Evolutionary conservation across 108 stramenopile genomes (phyloP).

Genomic region (Schizochytrium sp.): DNA sequence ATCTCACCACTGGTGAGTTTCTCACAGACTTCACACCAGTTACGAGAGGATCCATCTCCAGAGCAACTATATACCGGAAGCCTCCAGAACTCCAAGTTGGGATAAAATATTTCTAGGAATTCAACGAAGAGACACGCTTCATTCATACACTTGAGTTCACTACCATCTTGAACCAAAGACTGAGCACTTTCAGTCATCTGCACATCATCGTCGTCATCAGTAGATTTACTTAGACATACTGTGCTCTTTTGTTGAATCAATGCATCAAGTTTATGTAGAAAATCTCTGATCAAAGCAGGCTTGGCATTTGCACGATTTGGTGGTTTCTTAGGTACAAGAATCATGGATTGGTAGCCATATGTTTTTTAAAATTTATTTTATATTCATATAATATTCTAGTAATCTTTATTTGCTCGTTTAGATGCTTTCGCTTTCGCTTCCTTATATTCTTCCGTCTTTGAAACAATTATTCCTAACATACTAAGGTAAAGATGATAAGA

Average conservation of each 20-base stretch:
- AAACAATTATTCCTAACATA: too few relatives aligned
- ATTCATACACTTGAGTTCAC: background rate
- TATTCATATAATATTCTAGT: background rate
- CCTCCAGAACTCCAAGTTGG: constrained; percentile 16
- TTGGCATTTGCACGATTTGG: background rate
- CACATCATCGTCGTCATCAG: background rate
- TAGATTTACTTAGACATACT: too few relatives aligned
- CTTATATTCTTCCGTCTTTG: too few relatives aligned
- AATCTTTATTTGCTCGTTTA: background rate
- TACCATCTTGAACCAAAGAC: background rate
- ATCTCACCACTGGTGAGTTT: background rate
- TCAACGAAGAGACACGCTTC: background rate
- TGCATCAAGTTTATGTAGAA: background rate
- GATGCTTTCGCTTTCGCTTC: too few relatives aligned
- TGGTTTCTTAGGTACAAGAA: background rate
- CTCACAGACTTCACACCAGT: constrained; percentile 29
- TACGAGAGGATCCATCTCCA: background rate
- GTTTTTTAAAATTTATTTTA: background rate
- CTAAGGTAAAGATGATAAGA: too few relatives aligned
- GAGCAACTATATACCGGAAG: background rate
- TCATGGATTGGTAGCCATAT: background rate
- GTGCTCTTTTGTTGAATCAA: background rate
- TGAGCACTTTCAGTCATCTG: background rate
- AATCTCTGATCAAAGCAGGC: background rate
- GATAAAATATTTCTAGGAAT: background rate